These are phyloP conservation scores for Pueraria montana DNA, from an alignment of 306 rosid genomes.

Conservation along the genomic window DNA sequence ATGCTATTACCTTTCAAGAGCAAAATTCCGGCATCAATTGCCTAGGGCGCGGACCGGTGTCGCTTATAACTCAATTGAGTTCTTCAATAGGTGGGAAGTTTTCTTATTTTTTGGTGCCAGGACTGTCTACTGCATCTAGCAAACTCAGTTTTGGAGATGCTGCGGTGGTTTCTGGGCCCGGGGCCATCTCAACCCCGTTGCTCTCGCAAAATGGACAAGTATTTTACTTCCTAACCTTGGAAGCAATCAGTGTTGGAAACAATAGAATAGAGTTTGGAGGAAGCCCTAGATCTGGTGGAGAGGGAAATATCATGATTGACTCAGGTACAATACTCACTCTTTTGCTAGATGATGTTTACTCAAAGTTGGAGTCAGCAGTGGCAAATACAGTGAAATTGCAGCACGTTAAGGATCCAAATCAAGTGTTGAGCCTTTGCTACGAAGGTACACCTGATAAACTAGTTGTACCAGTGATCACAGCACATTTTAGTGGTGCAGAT, in stretches of 20 bases:
- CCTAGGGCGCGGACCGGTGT: slow-evolving; percentile 54
- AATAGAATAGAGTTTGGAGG: background rate
- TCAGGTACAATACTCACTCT: no score
- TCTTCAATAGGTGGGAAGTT: background rate
- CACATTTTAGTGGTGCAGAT: no score
- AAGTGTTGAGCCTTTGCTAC: no score
- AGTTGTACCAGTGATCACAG: no score
- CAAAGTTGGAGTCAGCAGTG: no score
- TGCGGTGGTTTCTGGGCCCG: slow-evolving; percentile 32
- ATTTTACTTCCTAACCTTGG: background rate
- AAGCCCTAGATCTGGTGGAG: background rate
- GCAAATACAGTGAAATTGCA: no score
- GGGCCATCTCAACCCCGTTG: slow-evolving; percentile 33
- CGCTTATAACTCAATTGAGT: slow-evolving; percentile 36
- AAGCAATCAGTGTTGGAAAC: background rate
- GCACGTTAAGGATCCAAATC: no score
- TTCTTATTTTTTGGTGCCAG: background rate
- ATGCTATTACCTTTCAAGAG: background rate
- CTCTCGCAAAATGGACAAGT: background rate
- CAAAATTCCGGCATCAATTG: slow-evolving; percentile 63
- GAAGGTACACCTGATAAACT: no score
- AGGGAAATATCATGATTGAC: no score
- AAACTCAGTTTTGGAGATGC: slow-evolving; percentile 39
- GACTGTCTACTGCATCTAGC: background rate
- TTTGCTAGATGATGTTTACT: no score